Conservation (phyloP, 495 filamentous ascomycete species). For the Glarea lozoyensis region DNA sequence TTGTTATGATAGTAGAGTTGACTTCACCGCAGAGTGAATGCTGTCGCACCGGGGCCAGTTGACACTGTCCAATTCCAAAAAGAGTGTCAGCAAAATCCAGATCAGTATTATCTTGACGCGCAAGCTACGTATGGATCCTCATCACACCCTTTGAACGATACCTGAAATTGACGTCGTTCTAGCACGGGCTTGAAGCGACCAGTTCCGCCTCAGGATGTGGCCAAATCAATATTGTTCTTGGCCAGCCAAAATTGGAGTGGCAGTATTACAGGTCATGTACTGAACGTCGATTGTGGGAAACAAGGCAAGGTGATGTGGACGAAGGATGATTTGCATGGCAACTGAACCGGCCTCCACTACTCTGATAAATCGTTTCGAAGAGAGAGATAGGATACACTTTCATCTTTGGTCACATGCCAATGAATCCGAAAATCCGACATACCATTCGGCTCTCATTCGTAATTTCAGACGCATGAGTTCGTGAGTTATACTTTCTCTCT, state of each 20-base stretch:
- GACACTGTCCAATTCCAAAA: constrained; percentile 28
- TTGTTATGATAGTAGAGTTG: neutral
- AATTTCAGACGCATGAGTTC: no score
- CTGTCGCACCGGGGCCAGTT: constrained; percentile 32
- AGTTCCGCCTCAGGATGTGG: constrained; percentile 27
- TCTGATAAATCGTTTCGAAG: no score
- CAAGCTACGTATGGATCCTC: constrained; percentile 31
- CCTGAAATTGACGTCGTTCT: neutral
- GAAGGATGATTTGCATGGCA: no score
- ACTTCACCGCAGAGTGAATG: constrained; percentile 28
- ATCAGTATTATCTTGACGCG: constrained; percentile 27
- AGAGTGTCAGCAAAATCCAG: constrained; percentile 27
- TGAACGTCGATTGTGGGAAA: constrained; percentile 35
- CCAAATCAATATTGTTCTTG: constrained; percentile 30
- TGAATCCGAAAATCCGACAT: no score
- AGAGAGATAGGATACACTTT: no score
- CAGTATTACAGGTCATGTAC: constrained; percentile 28
- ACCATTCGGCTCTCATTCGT: no score
- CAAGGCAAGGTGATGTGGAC: constrained; percentile 32
- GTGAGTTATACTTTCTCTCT: no score
- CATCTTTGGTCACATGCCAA: no score
- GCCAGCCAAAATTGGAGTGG: constrained; percentile 32
- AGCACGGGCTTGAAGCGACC: constrained; percentile 24
- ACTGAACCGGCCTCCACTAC: no score
- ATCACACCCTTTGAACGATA: neutral